Evolutionary conservation across 1,284 basidiomycete species (phyloP).

Genomic region (Fomitopsis schrenkii): DNA sequence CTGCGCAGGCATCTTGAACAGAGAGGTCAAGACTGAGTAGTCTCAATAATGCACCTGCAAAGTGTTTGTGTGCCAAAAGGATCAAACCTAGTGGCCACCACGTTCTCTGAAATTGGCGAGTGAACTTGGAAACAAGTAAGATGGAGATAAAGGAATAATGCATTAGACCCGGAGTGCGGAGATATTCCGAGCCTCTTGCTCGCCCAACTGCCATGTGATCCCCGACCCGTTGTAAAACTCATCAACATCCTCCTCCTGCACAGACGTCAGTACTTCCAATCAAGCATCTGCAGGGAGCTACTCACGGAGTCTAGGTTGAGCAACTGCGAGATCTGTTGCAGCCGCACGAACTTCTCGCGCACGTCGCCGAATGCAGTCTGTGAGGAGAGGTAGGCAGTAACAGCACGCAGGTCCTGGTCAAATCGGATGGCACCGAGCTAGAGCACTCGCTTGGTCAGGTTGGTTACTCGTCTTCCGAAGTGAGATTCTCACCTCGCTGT

Average conservation of each 20-base stretch:
- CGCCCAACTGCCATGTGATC: conserved; percentile 83
- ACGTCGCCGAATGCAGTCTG: conserved; percentile 87
- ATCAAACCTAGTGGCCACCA: too few species aligned
- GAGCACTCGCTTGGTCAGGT: background rate
- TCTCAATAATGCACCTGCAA: too few species aligned
- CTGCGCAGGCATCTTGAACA: too few species aligned
- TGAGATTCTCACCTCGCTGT: conserved; percentile 68
- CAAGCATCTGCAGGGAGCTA: conserved; percentile 22
- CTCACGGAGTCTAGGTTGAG: conserved; percentile 86
- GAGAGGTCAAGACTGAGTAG: too few species aligned
- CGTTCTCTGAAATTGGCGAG: too few species aligned
- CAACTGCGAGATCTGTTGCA: conserved; percentile 92
- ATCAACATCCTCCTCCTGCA: conserved; percentile 84
- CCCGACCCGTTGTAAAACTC: conserved; percentile 91
- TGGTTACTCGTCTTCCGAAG: background rate
- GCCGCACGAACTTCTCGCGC: conserved; percentile 85
- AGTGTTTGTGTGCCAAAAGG: too few species aligned
- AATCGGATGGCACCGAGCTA: conserved; percentile 96
- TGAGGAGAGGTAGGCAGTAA: conserved; percentile 79
- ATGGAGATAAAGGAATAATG: background rate
- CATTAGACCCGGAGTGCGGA: conserved; percentile 55
- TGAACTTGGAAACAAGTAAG: too few species aligned
- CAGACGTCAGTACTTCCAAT: conserved; percentile 7
- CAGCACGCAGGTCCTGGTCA: conserved; percentile 87
- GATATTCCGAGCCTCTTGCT: conserved; percentile 74